A percentile compares a stretch with the other conserved stretches of the same genome.
Evolutionary conservation across 1,284 basidiomycete genomes (phyloP).

Genomic region (Cryptococcus sp.): DNA sequence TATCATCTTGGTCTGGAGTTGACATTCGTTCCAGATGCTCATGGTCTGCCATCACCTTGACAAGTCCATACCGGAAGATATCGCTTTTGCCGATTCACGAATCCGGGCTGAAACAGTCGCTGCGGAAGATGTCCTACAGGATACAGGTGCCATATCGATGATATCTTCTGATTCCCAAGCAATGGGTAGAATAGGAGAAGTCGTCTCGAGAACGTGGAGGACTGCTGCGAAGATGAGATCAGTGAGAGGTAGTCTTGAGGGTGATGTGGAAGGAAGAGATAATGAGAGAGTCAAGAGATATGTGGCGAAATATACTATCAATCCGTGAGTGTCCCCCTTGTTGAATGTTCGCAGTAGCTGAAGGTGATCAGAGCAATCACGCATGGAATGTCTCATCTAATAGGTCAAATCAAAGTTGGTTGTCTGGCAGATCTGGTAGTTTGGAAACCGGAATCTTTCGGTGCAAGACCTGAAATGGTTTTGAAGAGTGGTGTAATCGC

Average conservation of each 20-base stretch:
- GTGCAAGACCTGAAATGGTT: constrained; percentile 84
- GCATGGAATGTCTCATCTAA: constrained; percentile 82
- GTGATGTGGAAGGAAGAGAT: constrained; percentile 66
- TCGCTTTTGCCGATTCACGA: constrained; percentile 94
- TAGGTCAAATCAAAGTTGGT: constrained; percentile 79
- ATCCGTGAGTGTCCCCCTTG: constrained; percentile 69
- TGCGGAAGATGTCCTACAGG: constrained; percentile 94
- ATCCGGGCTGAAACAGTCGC: constrained; percentile 96
- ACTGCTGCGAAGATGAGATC: constrained; percentile 93
- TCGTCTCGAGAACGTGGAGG: constrained; percentile 87
- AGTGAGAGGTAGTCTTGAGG: constrained; percentile 68
- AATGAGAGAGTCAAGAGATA: constrained; percentile 98
- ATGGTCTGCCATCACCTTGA: constrained; percentile 91
- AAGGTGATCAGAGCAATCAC: constrained; percentile 68
- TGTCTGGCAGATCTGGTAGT: constrained; percentile 89
- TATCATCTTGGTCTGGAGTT: background rate
- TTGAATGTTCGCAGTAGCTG: background rate
- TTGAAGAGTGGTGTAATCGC: constrained; percentile 92
- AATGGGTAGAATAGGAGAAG: constrained; percentile 97
- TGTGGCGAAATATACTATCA: constrained; percentile 94
- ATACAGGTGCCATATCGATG: constrained; percentile 91
- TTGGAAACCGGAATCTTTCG: constrained; percentile 92
- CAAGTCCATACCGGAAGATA: constrained; percentile 82
- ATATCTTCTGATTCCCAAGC: constrained; percentile 94
- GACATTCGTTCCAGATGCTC: constrained; percentile 64